Conservation (phyloP, 164 flowering plant genomes). For the Piper longum region DNA sequence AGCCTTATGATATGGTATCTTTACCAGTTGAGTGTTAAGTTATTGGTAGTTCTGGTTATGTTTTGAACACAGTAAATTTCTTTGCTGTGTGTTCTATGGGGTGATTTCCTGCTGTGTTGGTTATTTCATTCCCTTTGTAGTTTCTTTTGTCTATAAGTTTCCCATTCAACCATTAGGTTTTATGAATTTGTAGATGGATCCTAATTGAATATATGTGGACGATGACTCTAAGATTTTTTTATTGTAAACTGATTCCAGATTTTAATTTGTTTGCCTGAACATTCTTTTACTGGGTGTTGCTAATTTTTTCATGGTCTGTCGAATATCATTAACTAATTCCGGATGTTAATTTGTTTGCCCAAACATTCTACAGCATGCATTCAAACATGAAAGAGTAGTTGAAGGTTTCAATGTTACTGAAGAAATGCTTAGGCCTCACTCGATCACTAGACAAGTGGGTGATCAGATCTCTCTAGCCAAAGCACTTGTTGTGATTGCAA, state of each 20-base stretch:
- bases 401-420: constrained; percentile 65
- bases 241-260: too few species aligned
- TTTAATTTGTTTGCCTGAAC: too few species aligned
- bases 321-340: background rate
- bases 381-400: constrained; percentile 25
- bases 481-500: constrained; percentile 64
- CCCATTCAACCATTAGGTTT: background rate
- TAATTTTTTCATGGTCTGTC: too few species aligned
- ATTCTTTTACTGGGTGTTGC: too few species aligned
- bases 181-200: background rate
- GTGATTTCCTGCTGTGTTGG: too few species aligned
- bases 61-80: too few species aligned
- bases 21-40: too few species aligned
- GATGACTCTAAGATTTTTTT: too few species aligned
- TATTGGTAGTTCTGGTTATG: too few species aligned
- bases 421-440: constrained; percentile 64
- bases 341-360: background rate
- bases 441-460: constrained; percentile 51
- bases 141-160: background rate
- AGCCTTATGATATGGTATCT: too few species aligned
- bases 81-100: too few species aligned
- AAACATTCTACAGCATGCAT: constrained; percentile 27
- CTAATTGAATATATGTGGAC: background rate
- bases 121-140: too few species aligned
- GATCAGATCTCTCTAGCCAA: constrained; percentile 81